Evolutionary conservation across 2,329 filamentous ascomycete genomes (phyloP), one percentile per base, ranked within the genome.

Genomic region (Kalmusia sp.): DNA sequence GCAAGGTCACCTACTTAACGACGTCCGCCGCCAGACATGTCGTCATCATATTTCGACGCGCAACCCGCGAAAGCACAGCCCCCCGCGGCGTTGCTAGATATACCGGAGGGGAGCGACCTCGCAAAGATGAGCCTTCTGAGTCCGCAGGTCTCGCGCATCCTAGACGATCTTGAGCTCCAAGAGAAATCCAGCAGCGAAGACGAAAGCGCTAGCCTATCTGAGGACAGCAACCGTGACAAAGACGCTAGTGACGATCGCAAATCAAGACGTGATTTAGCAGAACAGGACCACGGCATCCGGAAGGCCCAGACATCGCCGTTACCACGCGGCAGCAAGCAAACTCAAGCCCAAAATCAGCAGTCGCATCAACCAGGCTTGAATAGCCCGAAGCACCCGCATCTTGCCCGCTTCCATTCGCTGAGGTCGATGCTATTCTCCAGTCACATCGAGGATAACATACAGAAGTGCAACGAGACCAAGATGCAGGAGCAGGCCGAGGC

Each of bases 21-120:
- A 54, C 40, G 15, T 37, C 24, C 24, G 24, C 17, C 54, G 48
- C 58, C 57, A 67, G 14, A 28, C n/a, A 39, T 37, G 30, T 61
- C 71, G 68, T 62, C 68, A 65, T 73, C 70, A 69, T 73, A 73
- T 53, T 73, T 72, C 37, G 70, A 73, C 22, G 55, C 58, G 17
- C 61, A 65, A 54, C 50, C 62, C 47, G 57, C 54, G 39, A 45
- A 49, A 11, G 22, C 46, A 40, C 37, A 25, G 17, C 35, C 35
- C 19, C 46, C 28, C 6, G 14, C 63, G 17, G 40, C 48, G 2
- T 17, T 44, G 28, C 55, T 60, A 22, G 50, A 63, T 35, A 31
- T 51, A 21, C 35, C 34, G 25, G 53, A 60, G 49, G 14, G 62
- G 55, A 27, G 51, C 60, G n/a, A 35, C n/a, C 49, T 67, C 8